Base-by-base conservation (phyloP, 371 early-diverging fungal species). In the Saksenaea vasiformis region DNA sequence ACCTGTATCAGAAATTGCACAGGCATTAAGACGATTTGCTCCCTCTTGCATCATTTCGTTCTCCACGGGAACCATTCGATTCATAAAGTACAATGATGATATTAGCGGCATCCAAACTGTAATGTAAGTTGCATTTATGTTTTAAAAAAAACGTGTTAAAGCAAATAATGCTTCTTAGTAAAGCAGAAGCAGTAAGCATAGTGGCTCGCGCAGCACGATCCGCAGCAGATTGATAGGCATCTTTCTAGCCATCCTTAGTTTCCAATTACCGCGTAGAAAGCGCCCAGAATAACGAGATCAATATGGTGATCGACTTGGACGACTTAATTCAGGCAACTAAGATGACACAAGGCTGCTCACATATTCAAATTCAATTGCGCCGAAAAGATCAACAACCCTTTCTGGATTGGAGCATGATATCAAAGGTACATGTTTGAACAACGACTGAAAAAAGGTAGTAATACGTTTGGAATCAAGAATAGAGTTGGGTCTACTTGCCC, bases 191-290 rank as follows among this genome's bases (percentile, higher is more conserved):
- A 41, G 72, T 69, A 68, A 54, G 58, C 3, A 15, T 3, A 47
- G 15, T 2, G 10, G 15, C 15, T 4, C 13, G n/a, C 7, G 24
- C 28, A 28, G 27, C 37, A 38, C 22, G 55, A 17, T 36, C 7
- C 56, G 31, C 38, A 3, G 14, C 7, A 7, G 15, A 7, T 17
- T 65, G 28, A 26, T 34, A 14, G 37, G 22, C 39, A 31, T 34
- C n/a, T 47, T 22, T 13, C 7, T 68, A 89, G 87, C 70, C 80
- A 31, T 65, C 77, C 1, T 35, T 89, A 2, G 86, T 89, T 64
- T 81, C 83, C 44, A 76, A 80, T 34, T 86, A 82, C 70, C 71
- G 74, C n/a, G 62, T 88, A 28, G 83, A 83, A 64, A 78, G 78
- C 56, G 19, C 64, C 5, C 47, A 61, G 22, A 64, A 65, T 24